Conservation (phyloP, 305 asterid species). For the Caryopteris hybrid region DNA sequence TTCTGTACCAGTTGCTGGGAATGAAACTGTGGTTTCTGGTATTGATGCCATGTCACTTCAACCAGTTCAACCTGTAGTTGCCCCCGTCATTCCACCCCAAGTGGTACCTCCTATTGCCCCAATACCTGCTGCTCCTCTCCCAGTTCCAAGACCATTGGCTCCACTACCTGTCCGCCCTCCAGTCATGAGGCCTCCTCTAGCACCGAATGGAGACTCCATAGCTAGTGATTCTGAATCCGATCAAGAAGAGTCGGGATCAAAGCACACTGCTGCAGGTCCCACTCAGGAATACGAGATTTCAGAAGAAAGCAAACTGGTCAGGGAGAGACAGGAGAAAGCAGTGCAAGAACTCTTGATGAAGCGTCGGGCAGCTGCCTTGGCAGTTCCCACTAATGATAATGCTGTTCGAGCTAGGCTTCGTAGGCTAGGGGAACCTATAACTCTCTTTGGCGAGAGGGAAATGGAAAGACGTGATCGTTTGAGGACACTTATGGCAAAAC, state of each 20-base stretch:
- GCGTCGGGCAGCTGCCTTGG: slow-evolving; percentile 90
- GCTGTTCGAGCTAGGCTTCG: slow-evolving; percentile 81
- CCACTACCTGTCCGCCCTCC: slow-evolving; percentile 66
- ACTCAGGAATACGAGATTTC: slow-evolving; percentile 67
- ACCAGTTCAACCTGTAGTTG: slow-evolving; percentile 26
- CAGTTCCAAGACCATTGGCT: slow-evolving; percentile 58
- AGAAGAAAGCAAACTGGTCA: slow-evolving; percentile 54
- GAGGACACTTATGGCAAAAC: slow-evolving; percentile 72
- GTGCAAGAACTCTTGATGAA: slow-evolving; percentile 78
- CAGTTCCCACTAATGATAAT: slow-evolving; percentile 87
- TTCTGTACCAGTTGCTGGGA: slow-evolving; percentile 30
- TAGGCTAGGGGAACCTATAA: slow-evolving; percentile 85
- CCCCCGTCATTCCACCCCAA: slow-evolving; percentile 28
- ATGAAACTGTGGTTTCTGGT: slow-evolving; percentile 38
- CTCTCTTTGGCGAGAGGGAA: slow-evolving; percentile 89
- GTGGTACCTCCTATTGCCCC: slow-evolving; percentile 51
- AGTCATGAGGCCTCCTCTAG: slow-evolving; percentile 35
- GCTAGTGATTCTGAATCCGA: slow-evolving; percentile 60
- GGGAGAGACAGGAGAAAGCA: slow-evolving; percentile 82
- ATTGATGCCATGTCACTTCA: slow-evolving; percentile 36
- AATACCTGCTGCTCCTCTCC: slow-evolving; percentile 32
- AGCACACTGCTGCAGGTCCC: slow-evolving; percentile 16
- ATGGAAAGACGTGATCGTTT: slow-evolving; percentile 93
- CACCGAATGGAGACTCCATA: slow-evolving; percentile 49
- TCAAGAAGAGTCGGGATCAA: slow-evolving; percentile 36